phyloP scores from a whole-genome alignment of 306 rosid species.

The Argentina anserina region DNA sequence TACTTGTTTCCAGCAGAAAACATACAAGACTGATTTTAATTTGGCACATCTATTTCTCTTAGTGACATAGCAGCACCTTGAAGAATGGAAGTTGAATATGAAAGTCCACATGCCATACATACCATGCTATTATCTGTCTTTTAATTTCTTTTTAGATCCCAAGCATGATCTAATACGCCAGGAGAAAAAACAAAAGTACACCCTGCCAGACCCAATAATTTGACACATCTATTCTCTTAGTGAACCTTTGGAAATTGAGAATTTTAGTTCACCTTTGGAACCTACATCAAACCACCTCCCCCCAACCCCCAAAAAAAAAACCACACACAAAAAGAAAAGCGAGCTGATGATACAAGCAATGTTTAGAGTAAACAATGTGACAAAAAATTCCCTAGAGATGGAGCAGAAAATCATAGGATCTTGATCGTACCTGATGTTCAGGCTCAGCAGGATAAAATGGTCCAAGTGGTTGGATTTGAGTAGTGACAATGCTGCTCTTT shows the following conservation, averaged over 20 bases:
- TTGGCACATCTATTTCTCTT: neutral
- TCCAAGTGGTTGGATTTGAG: constrained; percentile 72
- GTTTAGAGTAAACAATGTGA: constrained; percentile 10
- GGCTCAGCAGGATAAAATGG: constrained; percentile 75
- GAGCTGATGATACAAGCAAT: neutral
- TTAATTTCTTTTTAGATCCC: neutral
- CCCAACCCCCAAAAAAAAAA: too few relatives aligned
- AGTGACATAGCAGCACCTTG: neutral
- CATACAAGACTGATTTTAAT: neutral
- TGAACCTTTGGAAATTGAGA: too few relatives aligned
- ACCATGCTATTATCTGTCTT: neutral
- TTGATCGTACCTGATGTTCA: constrained; percentile 73
- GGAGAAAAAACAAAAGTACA: constrained; percentile 5
- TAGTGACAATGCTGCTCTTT: constrained; percentile 68
- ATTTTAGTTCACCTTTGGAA: too few relatives aligned
- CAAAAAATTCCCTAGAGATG: neutral
- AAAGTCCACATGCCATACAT: neutral
- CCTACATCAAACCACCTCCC: neutral
- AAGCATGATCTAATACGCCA: neutral
- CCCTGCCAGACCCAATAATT: neutral
- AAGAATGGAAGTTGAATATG: neutral
- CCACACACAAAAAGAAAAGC: too few relatives aligned
- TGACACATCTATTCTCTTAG: too few relatives aligned
- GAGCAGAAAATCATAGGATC: neutral
- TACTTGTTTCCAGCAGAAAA: neutral